A percentile compares a stretch with the other conserved stretches of the same genome.
Conservation (phyloP, 441 rosid genomes). For the Melastoma candidum region DNA sequence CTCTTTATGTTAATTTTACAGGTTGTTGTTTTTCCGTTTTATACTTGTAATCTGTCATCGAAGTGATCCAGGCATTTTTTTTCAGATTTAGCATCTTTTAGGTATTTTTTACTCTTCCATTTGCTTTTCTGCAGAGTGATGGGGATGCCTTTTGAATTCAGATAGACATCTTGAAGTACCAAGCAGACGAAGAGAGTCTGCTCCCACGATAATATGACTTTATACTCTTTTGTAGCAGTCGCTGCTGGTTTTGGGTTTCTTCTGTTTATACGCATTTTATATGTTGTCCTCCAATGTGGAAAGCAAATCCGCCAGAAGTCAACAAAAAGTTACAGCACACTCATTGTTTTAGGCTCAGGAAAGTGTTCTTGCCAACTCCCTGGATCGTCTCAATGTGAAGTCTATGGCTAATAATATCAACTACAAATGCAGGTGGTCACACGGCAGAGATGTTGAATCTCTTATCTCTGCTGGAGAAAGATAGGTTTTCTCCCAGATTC, state of each 20-base stretch:
- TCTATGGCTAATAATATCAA: conserved; percentile 14
- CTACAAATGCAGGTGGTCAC: conserved; percentile 49
- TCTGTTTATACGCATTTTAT: conserved; percentile 24
- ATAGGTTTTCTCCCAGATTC: conserved; percentile 57
- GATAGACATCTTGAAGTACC: conserved; percentile 3
- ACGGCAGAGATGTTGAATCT: conserved; percentile 91
- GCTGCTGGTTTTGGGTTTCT: conserved; percentile 7
- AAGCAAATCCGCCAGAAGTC: conserved; percentile 38
- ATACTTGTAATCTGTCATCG: too few relatives aligned
- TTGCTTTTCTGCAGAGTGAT: background rate
- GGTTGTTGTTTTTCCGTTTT: too few relatives aligned
- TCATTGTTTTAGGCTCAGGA: conserved; percentile 82
- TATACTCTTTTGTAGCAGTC: conserved; percentile 11
- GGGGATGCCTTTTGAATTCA: background rate
- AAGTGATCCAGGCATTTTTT: too few relatives aligned
- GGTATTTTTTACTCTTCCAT: too few relatives aligned
- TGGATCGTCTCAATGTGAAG: background rate
- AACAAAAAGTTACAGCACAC: conserved; percentile 38
- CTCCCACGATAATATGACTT: conserved; percentile 16
- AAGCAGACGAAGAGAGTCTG: conserved; percentile 3
- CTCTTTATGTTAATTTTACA: too few relatives aligned
- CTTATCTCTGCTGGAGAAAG: conserved; percentile 44
- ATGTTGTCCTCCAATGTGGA: conserved; percentile 36
- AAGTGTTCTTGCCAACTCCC: background rate
- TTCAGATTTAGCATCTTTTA: too few relatives aligned